Base-by-base conservation (phyloP, 257 asterid genomes). In the Nicotiana noctiflora region DNA sequence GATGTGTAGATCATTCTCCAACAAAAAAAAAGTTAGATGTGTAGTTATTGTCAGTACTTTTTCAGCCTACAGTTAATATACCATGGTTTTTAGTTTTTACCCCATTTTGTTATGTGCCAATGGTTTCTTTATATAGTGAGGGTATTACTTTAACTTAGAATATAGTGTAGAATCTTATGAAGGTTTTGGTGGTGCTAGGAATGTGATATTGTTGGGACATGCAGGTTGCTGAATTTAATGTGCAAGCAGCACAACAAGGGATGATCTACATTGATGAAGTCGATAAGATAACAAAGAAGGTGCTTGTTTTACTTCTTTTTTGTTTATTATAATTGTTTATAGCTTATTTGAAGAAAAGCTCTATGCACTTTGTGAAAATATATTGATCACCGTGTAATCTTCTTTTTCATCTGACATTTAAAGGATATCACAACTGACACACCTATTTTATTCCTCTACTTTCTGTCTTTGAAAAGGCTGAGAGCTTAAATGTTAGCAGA, bases 171-270 rank as follows among this genome's bases (percentile, higher is more conserved):
- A 37, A 21, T 68, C 12, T 37, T 37, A 19, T 6, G 75, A 32
- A 21, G 52, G 21, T 53, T 53, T 53, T 8, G 0, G 75, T 66
- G 29, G n/a, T 34, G 27, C 4, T 66, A 34, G 9, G 9, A 65
- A 34, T 34, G 53, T 18, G 76, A 67, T 67, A 40, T 40, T 40
- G 49, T 40, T 40, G 49, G 84, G 88, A 87, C 81, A 75, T 80
- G 86, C 89, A 94, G 98, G 98, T 87, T 88, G 91, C 97, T 60
- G 97, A 94, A 83, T 94, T 90, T 86, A 91, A 92, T 85, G 97
- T 94, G 79, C 98, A 90, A 92, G 98, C 97, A 75, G 98, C 98
- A 77, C 97, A 94, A 81, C 98, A 92, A 85, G 98, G 98, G 87
- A 94, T 92, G 90, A 91, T 94, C 72, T 94, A 94, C 88, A 92